A percentile compares a stretch with the other conserved stretches of the same genome.
Conservation (phyloP, 139 green algal species). For the Picochlorum costavermella region DNA sequence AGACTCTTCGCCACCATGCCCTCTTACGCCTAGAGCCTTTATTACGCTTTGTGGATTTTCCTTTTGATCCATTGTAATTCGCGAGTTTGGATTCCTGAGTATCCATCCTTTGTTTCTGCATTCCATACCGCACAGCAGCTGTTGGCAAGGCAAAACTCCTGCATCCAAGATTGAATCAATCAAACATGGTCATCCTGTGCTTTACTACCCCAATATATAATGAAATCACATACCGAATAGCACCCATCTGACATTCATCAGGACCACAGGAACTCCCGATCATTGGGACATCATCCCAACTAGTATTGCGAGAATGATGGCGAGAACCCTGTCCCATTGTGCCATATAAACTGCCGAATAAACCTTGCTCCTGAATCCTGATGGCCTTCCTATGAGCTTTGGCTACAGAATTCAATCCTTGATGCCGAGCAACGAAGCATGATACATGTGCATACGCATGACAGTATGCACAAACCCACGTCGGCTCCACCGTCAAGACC, state of each 20-base stretch:
- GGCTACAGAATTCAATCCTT: background rate
- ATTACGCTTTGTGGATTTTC: background rate
- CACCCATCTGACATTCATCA: background rate
- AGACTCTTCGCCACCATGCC: conserved; percentile 16
- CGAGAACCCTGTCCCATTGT: too few species aligned
- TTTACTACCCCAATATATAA: background rate
- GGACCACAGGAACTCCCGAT: background rate
- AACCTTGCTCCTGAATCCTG: background rate
- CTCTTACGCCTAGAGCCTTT: background rate
- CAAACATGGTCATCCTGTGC: background rate
- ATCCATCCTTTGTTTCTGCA: too few species aligned
- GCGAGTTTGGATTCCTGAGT: background rate
- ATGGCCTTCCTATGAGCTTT: background rate
- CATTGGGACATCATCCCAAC: too few species aligned
- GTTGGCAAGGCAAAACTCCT: background rate
- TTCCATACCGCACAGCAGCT: background rate
- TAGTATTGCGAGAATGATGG: too few species aligned
- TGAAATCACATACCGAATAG: background rate
- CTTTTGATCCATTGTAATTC: background rate
- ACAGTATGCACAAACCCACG: conserved; percentile 67
- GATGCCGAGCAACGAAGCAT: conserved; percentile 39
- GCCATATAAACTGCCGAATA: too few species aligned
- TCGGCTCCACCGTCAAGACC: conserved; percentile 47
- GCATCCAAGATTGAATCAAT: background rate
- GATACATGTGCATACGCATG: conserved; percentile 44